phyloP scores from a whole-genome alignment of 208 protist genomes.

The Trypanosoma brucei region DNA sequence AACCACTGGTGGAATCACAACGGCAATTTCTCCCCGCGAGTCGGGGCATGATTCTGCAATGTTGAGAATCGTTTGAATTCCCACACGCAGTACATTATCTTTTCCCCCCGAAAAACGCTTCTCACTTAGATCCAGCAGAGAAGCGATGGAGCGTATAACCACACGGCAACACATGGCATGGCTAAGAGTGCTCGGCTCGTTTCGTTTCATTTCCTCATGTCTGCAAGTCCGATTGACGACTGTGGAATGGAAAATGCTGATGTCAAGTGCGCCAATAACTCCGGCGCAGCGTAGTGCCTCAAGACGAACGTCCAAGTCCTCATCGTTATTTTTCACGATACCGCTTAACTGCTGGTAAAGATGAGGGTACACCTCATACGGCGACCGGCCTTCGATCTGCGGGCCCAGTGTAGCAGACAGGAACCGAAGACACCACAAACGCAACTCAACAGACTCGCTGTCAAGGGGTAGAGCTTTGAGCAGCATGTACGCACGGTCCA shows the following conservation, averaged over 20 bases:
- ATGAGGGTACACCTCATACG: slow-evolving; percentile 67
- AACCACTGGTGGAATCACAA: slow-evolving; percentile 56
- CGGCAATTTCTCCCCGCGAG: slow-evolving; percentile 50
- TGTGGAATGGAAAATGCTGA: slow-evolving; percentile 68
- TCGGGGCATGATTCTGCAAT: slow-evolving; percentile 68
- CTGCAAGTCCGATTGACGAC: slow-evolving; percentile 25
- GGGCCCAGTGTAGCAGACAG: slow-evolving; percentile 61
- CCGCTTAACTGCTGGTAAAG: slow-evolving; percentile 62
- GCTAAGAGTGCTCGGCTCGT: slow-evolving; percentile 13
- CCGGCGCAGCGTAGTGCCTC: slow-evolving; percentile 76
- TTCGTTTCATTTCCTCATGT: slow-evolving; percentile 23
- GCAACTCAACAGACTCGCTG: slow-evolving; percentile 36
- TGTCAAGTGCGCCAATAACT: slow-evolving; percentile 72
- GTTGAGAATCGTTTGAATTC: slow-evolving; percentile 70
- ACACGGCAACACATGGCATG: slow-evolving; percentile 73
- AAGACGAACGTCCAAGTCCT: slow-evolving; percentile 68
- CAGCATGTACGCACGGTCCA: slow-evolving; percentile 48
- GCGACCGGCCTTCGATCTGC: slow-evolving; percentile 48
- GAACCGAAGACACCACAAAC: slow-evolving; percentile 74
- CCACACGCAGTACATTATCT: slow-evolving; percentile 49
- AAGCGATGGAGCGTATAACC: slow-evolving; percentile 53
- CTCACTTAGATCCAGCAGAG: slow-evolving; percentile 52
- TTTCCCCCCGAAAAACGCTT: slow-evolving; percentile 29
- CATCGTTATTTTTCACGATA: slow-evolving; percentile 59
- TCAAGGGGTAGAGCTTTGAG: slow-evolving; percentile 59